These are phyloP conservation scores for Athelia psychrophila DNA, from an alignment of 1,284 basidiomycete genomes.

Conservation along the genomic window DNA sequence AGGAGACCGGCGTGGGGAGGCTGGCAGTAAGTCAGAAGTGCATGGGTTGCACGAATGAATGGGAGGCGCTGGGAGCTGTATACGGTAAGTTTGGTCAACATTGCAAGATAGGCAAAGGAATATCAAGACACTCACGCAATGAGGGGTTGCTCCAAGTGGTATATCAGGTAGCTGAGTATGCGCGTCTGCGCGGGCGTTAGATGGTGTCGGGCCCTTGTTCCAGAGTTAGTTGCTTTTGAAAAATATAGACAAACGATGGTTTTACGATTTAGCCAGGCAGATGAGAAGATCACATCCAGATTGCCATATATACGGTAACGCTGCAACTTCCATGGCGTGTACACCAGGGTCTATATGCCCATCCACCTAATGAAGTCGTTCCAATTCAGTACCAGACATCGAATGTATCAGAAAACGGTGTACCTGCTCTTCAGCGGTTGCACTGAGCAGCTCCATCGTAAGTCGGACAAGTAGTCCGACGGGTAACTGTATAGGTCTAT, in stretches of 20 bases:
- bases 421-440: constrained; percentile 54
- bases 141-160: constrained; percentile 57
- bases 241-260: background rate
- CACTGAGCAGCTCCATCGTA: constrained; percentile 49
- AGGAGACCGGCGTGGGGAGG: constrained; percentile 47
- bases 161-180: constrained; percentile 47
- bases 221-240: constrained; percentile 7
- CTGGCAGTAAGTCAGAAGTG: constrained; percentile 43
- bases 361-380: constrained; percentile 40
- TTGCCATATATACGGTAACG: constrained; percentile 51
- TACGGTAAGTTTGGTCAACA: constrained; percentile 4
- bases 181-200: constrained; percentile 50
- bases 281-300: constrained; percentile 50
- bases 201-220: constrained; percentile 46
- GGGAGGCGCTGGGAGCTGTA: constrained; percentile 40
- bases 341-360: constrained; percentile 45
- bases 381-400: background rate
- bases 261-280: constrained; percentile 49
- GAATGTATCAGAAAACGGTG: constrained; percentile 11
- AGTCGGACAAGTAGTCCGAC: constrained; percentile 59
- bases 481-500: constrained; percentile 73
- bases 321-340: constrained; percentile 51
- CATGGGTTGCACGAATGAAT: constrained; percentile 42
- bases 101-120: background rate
- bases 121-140: constrained; percentile 40